phyloP scores from a whole-genome alignment of 306 rosid genomes.

The Prunus campanulata region DNA sequence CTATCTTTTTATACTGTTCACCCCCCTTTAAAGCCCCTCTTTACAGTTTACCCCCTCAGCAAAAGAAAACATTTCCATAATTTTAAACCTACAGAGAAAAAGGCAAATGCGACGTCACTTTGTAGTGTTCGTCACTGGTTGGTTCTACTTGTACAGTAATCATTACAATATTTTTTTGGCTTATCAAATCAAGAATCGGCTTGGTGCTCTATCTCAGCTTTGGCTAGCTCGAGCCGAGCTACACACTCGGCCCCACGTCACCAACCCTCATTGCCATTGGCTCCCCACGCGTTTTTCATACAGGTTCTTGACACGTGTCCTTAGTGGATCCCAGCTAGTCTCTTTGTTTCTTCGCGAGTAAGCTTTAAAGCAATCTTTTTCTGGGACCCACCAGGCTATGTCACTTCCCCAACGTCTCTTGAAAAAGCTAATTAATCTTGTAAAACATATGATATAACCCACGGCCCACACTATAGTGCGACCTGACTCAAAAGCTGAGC shows the following conservation, averaged over 20 bases:
- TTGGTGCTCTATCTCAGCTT: conserved; percentile 14
- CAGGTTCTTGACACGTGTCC: conserved; percentile 5
- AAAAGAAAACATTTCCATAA: background rate
- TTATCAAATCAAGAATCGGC: conserved; percentile 24
- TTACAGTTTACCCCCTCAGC: background rate
- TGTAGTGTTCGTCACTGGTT: conserved; percentile 27
- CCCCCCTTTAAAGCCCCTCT: background rate
- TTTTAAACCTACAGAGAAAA: background rate
- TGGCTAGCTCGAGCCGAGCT: background rate
- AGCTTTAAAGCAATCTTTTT: conserved; percentile 37
- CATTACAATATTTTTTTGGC: background rate
- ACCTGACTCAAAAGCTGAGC: conserved; percentile 76
- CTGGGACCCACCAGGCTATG: conserved; percentile 35
- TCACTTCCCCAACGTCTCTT: conserved; percentile 17
- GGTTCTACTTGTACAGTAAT: background rate
- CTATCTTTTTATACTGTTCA: background rate
- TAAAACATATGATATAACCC: conserved; percentile 20
- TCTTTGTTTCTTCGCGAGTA: conserved; percentile 52
- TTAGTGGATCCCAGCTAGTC: conserved; percentile 19
- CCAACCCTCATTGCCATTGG: conserved; percentile 31
- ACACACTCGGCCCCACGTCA: conserved; percentile 13
- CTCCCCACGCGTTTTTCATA: background rate
- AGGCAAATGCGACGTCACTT: conserved; percentile 18
- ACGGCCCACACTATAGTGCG: conserved; percentile 39
- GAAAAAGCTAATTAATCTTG: conserved; percentile 18